Percentiles rank a stretch among this genome's conserved stretches.
These are phyloP conservation scores for Chlorociboria aeruginascens DNA, from an alignment of 495 filamentous ascomycete species.

Conservation along the genomic window DNA sequence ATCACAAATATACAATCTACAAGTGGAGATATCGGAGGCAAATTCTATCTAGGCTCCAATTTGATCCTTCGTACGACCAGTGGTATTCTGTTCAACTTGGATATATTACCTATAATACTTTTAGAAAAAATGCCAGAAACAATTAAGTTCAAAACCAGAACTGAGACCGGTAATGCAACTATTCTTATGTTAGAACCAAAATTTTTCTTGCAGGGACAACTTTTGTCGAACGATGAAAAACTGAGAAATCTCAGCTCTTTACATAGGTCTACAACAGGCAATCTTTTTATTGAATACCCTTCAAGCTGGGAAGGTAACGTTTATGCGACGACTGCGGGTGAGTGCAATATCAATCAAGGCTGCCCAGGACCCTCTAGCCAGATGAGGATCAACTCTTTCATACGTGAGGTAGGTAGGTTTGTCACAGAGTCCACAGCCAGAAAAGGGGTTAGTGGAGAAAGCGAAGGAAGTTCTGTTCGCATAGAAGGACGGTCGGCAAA, in stretches of 20 bases:
- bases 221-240: background rate
- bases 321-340: constrained; percentile 6
- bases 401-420: too few relatives aligned
- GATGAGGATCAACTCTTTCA: too few relatives aligned
- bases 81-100: constrained; percentile 5
- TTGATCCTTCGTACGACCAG: constrained; percentile 9
- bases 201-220: constrained; percentile 6
- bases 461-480: constrained; percentile 5
- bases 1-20: constrained; percentile 11
- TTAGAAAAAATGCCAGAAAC: background rate
- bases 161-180: constrained; percentile 5
- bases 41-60: constrained; percentile 13
- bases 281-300: constrained; percentile 8
- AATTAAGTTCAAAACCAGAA: constrained; percentile 9
- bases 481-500: constrained; percentile 7
- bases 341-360: too few relatives aligned
- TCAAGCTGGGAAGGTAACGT: constrained; percentile 13
- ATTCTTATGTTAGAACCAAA: constrained; percentile 11
- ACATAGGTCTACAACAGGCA: constrained; percentile 6
- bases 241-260: constrained; percentile 6
- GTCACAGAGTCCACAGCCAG: constrained; percentile 7
- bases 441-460: constrained; percentile 7
- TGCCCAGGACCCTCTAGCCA: too few relatives aligned
- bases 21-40: constrained; percentile 11
- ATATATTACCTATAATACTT: background rate